Conservation (phyloP, 2,329 filamentous ascomycete genomes). For the Stagonosporopsis tanaceti region DNA sequence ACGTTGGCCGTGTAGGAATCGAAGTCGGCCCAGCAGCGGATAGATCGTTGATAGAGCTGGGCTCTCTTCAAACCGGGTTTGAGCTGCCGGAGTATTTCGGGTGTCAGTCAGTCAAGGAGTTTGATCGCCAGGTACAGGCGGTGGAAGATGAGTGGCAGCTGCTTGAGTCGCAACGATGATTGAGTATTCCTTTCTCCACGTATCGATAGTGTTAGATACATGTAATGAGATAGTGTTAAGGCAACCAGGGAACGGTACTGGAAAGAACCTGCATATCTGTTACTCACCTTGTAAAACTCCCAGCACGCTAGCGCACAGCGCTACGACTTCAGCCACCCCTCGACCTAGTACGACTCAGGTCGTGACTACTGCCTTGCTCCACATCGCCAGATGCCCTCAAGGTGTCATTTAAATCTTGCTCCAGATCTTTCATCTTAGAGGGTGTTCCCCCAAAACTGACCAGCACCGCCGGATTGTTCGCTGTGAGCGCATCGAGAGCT, state of each 20-base stretch:
- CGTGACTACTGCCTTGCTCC: slow-evolving; percentile 8
- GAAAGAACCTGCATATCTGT: background rate
- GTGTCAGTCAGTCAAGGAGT: background rate
- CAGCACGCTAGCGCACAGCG: slow-evolving; percentile 32
- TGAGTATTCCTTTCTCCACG: background rate
- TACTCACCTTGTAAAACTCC: slow-evolving; percentile 27
- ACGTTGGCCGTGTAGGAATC: slow-evolving; percentile 14
- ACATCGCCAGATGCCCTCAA: slow-evolving; percentile 21
- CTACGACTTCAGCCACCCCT: slow-evolving; percentile 21
- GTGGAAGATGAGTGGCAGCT: slow-evolving; percentile 14
- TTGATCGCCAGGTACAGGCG: background rate
- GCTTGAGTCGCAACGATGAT: background rate
- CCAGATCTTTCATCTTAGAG: slow-evolving; percentile 34
- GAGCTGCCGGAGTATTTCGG: slow-evolving; percentile 12
- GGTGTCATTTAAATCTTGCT: slow-evolving; percentile 34
- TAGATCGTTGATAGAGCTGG: slow-evolving; percentile 5
- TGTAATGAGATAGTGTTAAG: too few relatives aligned
- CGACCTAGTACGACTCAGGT: slow-evolving; percentile 12
- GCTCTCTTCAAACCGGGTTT: slow-evolving; percentile 2
- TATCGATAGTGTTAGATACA: background rate
- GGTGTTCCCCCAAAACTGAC: slow-evolving; percentile 61
- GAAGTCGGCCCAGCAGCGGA: slow-evolving; percentile 4
- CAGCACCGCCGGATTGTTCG: slow-evolving; percentile 60
- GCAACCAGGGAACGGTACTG: background rate
- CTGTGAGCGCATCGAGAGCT: slow-evolving; percentile 61